Base-by-base conservation (phyloP, 2,329 filamentous ascomycete species). In the Pseudogymnoascus sp. region DNA sequence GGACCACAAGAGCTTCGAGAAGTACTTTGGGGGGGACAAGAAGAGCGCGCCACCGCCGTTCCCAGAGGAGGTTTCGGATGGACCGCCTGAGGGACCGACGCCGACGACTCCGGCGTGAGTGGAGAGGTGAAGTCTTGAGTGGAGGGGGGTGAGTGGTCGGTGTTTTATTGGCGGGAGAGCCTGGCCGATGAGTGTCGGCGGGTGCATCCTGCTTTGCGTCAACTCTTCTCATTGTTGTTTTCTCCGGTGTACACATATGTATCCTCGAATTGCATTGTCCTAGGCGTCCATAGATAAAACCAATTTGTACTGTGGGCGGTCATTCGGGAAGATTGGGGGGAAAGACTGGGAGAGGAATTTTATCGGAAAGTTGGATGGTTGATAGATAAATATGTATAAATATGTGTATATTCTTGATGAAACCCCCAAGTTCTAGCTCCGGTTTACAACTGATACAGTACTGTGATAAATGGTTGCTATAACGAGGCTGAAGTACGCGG, bases 1-100 rank as follows among this genome's bases (percentile, higher is more conserved):
- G 42, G 93, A 97, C 15, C 70, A 73, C 71, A 88, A 90, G 70
- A 93, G 97, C 72, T 97, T 99, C 77, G 82, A 88, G 71, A 97
- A 97, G 81, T 99, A 96, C 80, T 99, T 99, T 75, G 83, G 87
- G 69, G 79, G 77, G 59, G 81, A 83, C 70, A 77, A 76, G 61
- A 83, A 82, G 71, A 83, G 82, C 70, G 79, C 85, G 15, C 85
- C 87, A 62, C 81, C 84, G 33, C 83, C 83, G 40, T 53, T 53
- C n/a, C 46, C 46, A 15, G 46, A 53, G 2, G 46, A 53, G 23
- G 26, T 53, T 4, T 5, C 26, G 10, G 46, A 53, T 53, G n/a
- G 15, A 1, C 46, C 46, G 7, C 46, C 46, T 11, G 46, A 53
- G 26, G 46, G 46, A 26, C 46, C 46, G 26, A 11, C 46, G 19